phyloP scores from a whole-genome alignment of 2,329 filamentous ascomycete species.

The Colletotrichum sp. region DNA sequence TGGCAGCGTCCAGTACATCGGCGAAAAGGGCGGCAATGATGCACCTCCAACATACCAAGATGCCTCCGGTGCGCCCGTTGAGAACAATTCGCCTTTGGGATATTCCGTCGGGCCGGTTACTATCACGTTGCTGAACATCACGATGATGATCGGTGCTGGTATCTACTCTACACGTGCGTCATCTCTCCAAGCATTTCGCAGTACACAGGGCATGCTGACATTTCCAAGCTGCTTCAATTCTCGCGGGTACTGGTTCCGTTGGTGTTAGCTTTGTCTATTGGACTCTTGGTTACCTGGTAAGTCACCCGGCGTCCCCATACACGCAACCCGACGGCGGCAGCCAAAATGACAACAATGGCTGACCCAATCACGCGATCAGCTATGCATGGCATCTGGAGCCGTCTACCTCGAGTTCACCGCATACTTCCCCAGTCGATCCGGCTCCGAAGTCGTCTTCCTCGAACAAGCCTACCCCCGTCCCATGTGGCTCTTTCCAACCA shows the following conservation, averaged over 20 bases:
- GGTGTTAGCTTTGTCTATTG: constrained; percentile 68
- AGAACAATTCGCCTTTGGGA: constrained; percentile 62
- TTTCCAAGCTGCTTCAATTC: constrained; percentile 56
- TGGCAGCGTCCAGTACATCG: background rate
- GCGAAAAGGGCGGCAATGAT: constrained; percentile 11
- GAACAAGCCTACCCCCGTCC: constrained; percentile 72
- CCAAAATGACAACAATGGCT: background rate
- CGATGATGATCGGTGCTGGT: constrained; percentile 68
- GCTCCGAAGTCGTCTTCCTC: constrained; percentile 70
- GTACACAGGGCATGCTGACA: background rate
- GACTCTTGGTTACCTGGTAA: constrained; percentile 65
- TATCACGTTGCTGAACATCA: constrained; percentile 64
- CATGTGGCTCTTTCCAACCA: constrained; percentile 65
- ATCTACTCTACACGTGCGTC: constrained; percentile 59
- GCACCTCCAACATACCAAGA: constrained; percentile 21
- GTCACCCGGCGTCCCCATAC: constrained; percentile 49
- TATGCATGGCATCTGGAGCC: constrained; percentile 48
- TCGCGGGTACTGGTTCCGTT: constrained; percentile 64
- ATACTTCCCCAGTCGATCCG: constrained; percentile 71
- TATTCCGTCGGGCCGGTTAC: constrained; percentile 61
- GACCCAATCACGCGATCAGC: constrained; percentile 46
- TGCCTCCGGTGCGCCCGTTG: constrained; percentile 60
- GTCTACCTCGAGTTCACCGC: constrained; percentile 70
- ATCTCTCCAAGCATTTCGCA: background rate
- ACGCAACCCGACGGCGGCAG: background rate